Conservation (phyloP, 2,329 filamentous ascomycete species). For the Mollisiaceae sp. region DNA sequence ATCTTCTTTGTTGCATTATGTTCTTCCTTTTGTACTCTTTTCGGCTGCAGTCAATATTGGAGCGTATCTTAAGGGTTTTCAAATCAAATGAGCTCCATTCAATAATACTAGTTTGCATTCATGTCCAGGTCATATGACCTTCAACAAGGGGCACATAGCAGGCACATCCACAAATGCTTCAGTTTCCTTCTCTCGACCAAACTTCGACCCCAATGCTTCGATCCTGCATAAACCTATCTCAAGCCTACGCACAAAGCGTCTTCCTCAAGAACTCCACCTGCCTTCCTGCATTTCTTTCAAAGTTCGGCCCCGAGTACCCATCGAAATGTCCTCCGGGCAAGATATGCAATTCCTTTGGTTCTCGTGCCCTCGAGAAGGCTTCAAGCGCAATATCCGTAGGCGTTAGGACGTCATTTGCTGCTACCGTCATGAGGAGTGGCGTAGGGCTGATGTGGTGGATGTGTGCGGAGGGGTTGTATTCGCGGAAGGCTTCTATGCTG, state of each 20-base stretch:
- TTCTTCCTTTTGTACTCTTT: no score
- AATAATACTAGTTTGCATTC: no score
- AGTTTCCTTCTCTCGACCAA: no score
- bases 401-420: constrained; percentile 43
- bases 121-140: no score
- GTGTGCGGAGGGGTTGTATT: constrained; percentile 38
- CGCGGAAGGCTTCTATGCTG: constrained; percentile 39
- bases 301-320: constrained; percentile 37
- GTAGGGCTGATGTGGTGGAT: constrained; percentile 47
- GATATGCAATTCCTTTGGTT: constrained; percentile 47
- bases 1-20: no score
- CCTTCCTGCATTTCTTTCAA: constrained; percentile 45
- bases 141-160: no score
- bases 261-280: constrained; percentile 44
- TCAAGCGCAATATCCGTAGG: constrained; percentile 44
- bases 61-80: no score
- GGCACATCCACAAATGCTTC: no score
- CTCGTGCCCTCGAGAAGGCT: constrained; percentile 44
- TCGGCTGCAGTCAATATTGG: no score
- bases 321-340: constrained; percentile 49
- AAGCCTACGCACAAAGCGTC: constrained; percentile 4
- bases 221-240: no score
- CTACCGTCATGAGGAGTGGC: constrained; percentile 47
- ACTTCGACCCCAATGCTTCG: no score
- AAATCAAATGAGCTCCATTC: no score